Evolutionary conservation across 208 protist species (phyloP).

Genomic region (Phytomonas sp.): DNA sequence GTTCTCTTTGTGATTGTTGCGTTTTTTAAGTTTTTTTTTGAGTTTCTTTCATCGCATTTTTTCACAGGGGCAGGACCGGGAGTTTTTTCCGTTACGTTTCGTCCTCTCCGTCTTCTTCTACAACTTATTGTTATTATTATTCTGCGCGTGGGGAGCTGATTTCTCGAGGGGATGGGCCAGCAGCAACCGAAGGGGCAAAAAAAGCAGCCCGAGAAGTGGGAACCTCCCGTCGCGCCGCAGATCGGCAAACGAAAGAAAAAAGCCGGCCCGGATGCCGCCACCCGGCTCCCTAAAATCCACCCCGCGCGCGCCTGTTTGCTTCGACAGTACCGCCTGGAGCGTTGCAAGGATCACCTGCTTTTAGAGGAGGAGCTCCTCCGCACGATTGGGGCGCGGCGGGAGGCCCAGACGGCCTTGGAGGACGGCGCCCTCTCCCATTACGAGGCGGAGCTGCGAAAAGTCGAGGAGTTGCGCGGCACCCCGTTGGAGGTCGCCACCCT

Average conservation of each 20-base stretch:
- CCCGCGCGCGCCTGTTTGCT: conserved; percentile 97
- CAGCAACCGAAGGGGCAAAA: conserved; percentile 27
- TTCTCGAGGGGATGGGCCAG: conserved; percentile 59
- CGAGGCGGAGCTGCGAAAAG: conserved; percentile 92
- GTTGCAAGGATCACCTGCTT: conserved; percentile 99
- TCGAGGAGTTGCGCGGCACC: conserved; percentile 97
- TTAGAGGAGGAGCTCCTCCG: conserved; percentile 99
- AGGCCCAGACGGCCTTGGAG: conserved; percentile 74
- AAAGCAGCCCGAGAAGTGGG: conserved; percentile 87
- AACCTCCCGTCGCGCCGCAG: conserved; percentile 91
- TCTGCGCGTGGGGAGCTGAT: no score
- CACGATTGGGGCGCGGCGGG: conserved; percentile 65
- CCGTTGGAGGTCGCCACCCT: conserved; percentile 97
- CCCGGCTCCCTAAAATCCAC: conserved; percentile 86
- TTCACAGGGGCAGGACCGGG: neutral
- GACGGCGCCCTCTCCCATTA: conserved; percentile 80
- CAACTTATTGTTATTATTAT: neutral
- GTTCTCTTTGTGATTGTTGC: conserved; percentile 2
- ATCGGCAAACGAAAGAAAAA: conserved; percentile 90
- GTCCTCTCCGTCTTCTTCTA: neutral
- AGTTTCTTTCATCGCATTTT: neutral
- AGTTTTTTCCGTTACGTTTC: neutral
- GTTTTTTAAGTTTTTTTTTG: neutral
- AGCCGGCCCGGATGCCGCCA: conserved; percentile 63
- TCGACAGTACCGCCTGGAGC: conserved; percentile 95